phyloP scores from a whole-genome alignment of 495 filamentous ascomycete genomes.

The Penicillium dipodomyicola region DNA sequence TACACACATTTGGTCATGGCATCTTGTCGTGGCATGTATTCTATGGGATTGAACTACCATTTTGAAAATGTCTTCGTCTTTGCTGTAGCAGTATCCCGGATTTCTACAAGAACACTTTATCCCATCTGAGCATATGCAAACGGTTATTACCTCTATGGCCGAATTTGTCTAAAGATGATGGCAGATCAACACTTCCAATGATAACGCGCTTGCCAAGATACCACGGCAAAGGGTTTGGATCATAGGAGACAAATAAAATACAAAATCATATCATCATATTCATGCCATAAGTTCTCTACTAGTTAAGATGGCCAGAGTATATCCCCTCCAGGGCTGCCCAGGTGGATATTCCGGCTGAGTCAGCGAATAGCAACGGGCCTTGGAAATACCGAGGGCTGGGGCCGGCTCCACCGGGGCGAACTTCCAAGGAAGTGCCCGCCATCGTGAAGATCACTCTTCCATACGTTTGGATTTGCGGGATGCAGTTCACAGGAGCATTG shows the following conservation, averaged over 20 bases:
- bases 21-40: constrained; percentile 9
- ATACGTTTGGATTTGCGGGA: constrained; percentile 11
- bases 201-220: not conserved
- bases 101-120: not conserved
- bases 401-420: not conserved
- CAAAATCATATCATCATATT: not conserved
- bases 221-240: constrained; percentile 5
- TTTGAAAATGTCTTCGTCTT: not conserved
- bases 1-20: constrained; percentile 3
- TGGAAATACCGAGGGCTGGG: too few species aligned
- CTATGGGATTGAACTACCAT: not conserved
- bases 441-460: constrained; percentile 6
- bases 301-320: too few species aligned
- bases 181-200: constrained; percentile 49
- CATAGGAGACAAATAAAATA: constrained; percentile 3
- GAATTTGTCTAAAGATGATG: constrained; percentile 76
- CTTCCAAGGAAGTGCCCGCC: constrained; percentile 5
- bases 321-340: not conserved
- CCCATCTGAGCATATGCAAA: constrained; percentile 60
- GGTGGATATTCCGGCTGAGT: not conserved
- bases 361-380: not conserved
- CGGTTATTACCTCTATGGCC: constrained; percentile 52
- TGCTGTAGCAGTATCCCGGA: not conserved
- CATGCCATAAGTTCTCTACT: not conserved
- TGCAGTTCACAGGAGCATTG: constrained; percentile 19